Evolutionary conservation across 2,329 filamentous ascomycete species (phyloP).

Genomic region (Xylaria hypoxylon): DNA sequence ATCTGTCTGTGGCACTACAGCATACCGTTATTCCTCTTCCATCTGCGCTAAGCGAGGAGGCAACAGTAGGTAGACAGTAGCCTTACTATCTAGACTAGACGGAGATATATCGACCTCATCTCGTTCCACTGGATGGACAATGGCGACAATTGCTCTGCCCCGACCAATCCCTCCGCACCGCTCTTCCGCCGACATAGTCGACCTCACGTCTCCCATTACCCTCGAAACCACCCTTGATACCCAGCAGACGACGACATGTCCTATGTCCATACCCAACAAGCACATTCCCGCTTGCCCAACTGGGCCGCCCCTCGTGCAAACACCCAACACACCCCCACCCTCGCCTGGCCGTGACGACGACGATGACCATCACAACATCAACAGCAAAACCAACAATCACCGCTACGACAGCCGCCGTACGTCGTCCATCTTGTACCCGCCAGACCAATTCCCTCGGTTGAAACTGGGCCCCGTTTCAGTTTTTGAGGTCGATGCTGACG

Average conservation of each 20-base stretch:
- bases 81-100: conserved; percentile 1
- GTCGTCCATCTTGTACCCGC: conserved; percentile 79
- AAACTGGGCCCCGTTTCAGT: conserved; percentile 68
- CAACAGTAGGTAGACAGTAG: not conserved
- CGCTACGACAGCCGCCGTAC: conserved; percentile 52
- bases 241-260: conserved; percentile 49
- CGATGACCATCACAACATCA: conserved; percentile 52
- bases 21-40: conserved; percentile 12
- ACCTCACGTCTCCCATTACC: conserved; percentile 56
- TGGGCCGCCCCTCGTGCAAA: conserved; percentile 70
- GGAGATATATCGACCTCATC: conserved; percentile 11
- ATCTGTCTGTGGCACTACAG: conserved; percentile 29
- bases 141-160: conserved; percentile 68
- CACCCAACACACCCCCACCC: conserved; percentile 71
- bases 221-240: conserved; percentile 55
- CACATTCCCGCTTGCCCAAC: conserved; percentile 91
- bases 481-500: conserved; percentile 77
- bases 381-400: not conserved
- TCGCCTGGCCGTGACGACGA: conserved; percentile 71
- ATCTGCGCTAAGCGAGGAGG: conserved; percentile 20
- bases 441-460: conserved; percentile 68
- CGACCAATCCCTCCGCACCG: conserved; percentile 61
- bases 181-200: conserved; percentile 56
- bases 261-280: conserved; percentile 79
- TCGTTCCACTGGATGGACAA: conserved; percentile 49